phyloP scores from a whole-genome alignment of 2,329 filamentous ascomycete species.

The Sarocladium kiliense region DNA sequence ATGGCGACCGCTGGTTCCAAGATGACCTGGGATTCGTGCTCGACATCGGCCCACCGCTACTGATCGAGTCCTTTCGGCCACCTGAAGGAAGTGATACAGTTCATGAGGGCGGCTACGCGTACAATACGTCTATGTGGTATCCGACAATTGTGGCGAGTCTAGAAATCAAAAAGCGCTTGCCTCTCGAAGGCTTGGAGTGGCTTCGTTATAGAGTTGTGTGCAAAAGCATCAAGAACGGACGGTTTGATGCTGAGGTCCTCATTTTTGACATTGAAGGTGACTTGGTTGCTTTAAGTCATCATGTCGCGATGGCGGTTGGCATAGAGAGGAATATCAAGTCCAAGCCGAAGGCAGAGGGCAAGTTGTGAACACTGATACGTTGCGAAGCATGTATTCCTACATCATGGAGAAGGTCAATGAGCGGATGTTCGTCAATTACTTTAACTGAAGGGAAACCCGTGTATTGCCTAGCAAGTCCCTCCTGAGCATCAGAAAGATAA shows the following conservation, averaged over 20 bases:
- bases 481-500: too few relatives aligned
- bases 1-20: slow-evolving; percentile 58
- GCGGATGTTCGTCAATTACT: too few relatives aligned
- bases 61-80: slow-evolving; percentile 49
- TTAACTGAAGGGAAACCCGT: too few relatives aligned
- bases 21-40: slow-evolving; percentile 58
- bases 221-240: slow-evolving; percentile 64
- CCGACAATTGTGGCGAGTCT: slow-evolving; percentile 71
- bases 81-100: slow-evolving; percentile 15
- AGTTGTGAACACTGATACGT: slow-evolving; percentile 39
- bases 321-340: slow-evolving; percentile 17
- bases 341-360: slow-evolving; percentile 11
- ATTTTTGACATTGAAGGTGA: slow-evolving; percentile 46
- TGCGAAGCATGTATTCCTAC: too few relatives aligned
- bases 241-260: slow-evolving; percentile 69
- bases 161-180: slow-evolving; percentile 70
- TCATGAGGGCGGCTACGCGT: slow-evolving; percentile 16
- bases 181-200: slow-evolving; percentile 65
- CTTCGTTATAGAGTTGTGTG: slow-evolving; percentile 59
- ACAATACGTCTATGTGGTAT: slow-evolving; percentile 56
- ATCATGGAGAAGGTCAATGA: too few relatives aligned
- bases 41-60: slow-evolving; percentile 61
- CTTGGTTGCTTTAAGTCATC: slow-evolving; percentile 25
- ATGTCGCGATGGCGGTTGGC: slow-evolving; percentile 25
- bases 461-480: too few relatives aligned